Conservation (phyloP, 2,329 filamentous ascomycete species). For the Scedosporium minutisporum region DNA sequence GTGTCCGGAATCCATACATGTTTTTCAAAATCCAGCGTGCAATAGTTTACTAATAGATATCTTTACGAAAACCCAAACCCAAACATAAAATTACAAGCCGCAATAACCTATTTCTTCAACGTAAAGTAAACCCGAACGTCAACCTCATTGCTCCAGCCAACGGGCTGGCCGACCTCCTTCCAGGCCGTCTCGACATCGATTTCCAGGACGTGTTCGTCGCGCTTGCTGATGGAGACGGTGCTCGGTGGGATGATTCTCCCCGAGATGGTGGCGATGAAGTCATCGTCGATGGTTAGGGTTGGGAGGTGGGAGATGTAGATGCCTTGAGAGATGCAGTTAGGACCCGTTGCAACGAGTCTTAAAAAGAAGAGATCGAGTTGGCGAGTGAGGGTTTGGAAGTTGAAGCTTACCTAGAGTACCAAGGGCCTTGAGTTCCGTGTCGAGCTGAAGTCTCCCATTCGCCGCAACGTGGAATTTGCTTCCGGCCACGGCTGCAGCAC, state of each 20-base stretch:
- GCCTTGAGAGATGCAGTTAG: conserved; percentile 31
- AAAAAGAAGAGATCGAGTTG: neutral
- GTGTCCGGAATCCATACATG: too few species aligned
- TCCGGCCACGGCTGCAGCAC: conserved; percentile 63
- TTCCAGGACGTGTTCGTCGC: conserved; percentile 54
- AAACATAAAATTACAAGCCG: neutral
- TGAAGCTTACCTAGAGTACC: conserved; percentile 55
- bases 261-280: conserved; percentile 67
- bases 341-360: conserved; percentile 4
- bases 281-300: conserved; percentile 45
- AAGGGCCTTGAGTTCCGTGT: conserved; percentile 67
- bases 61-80: neutral
- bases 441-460: conserved; percentile 54
- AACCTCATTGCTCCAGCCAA: conserved; percentile 74
- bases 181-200: conserved; percentile 72
- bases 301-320: conserved; percentile 67
- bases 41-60: too few species aligned
- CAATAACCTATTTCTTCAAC: conserved; percentile 16
- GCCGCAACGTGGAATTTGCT: conserved; percentile 44
- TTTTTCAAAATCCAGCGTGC: neutral
- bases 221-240: conserved; percentile 49
- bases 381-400: neutral
- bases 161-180: conserved; percentile 59
- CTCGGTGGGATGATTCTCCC: conserved; percentile 58
- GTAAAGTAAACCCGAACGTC: conserved; percentile 53